These are phyloP conservation scores for Lactarius deliciosus DNA, from an alignment of 768 basidiomycete species.

Conservation along the genomic window DNA sequence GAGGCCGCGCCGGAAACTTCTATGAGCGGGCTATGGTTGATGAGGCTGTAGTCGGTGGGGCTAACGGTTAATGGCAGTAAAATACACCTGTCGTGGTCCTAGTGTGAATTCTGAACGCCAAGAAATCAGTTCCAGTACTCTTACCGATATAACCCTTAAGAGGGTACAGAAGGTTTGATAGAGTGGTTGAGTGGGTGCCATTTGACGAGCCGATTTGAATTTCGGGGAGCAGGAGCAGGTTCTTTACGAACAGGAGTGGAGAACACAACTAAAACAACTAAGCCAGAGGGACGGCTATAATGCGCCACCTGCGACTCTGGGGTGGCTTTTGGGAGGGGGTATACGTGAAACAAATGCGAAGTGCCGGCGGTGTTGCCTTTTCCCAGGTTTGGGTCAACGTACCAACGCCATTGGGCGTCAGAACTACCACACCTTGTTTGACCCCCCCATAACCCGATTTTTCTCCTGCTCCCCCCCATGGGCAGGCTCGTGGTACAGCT, in stretches of 20 bases:
- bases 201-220: not conserved
- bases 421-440: not conserved
- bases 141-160: not conserved
- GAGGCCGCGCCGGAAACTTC: not conserved
- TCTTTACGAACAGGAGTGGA: not conserved
- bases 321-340: not conserved
- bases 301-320: not conserved
- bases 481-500: not conserved
- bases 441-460: not conserved
- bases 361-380: too few relatives aligned
- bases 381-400: not conserved
- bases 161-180: not conserved
- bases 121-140: not conserved
- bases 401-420: not conserved
- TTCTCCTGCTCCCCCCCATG: not conserved
- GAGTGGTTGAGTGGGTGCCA: not conserved
- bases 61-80: not conserved
- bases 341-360: not conserved
- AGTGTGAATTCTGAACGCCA: not conserved
- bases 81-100: not conserved
- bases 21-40: not conserved
- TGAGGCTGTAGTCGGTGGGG: not conserved
- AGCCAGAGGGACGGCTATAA: not conserved
- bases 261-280: not conserved
- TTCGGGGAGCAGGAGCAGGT: not conserved